phyloP scores from a whole-genome alignment of 2,329 filamentous ascomycete genomes.

The Botryotinia calthae region DNA sequence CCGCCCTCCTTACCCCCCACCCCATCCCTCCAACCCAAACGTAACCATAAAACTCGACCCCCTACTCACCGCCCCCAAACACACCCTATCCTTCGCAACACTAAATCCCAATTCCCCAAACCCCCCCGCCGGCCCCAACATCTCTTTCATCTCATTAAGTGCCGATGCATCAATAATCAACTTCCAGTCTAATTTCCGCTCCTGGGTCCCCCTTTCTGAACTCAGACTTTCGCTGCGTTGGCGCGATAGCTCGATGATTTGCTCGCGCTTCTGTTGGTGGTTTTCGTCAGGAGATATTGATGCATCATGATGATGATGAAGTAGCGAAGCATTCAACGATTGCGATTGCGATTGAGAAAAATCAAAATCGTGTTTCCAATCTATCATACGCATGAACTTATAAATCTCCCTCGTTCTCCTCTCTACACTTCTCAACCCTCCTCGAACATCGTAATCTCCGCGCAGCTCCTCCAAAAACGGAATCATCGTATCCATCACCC shows the following conservation, averaged over 20 bases:
- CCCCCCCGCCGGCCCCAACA: constrained; percentile 25
- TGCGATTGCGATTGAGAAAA: not conserved
- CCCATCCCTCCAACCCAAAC: constrained; percentile 1
- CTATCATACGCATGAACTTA: not conserved
- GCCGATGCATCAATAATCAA: constrained; percentile 23
- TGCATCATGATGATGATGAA: not conserved
- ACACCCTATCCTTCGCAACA: constrained; percentile 22
- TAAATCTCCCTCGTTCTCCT: not conserved
- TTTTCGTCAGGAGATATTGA: not conserved
- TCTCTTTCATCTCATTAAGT: constrained; percentile 28
- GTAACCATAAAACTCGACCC: constrained; percentile 23
- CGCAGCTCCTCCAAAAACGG: not conserved
- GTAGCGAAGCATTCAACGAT: not conserved
- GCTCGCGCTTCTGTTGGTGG: not conserved
- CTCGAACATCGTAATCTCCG: not conserved
- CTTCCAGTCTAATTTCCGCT: constrained; percentile 24
- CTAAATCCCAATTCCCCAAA: constrained; percentile 28
- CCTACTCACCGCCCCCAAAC: constrained; percentile 24
- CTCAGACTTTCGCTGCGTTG: constrained; percentile 8
- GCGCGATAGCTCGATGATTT: not conserved
- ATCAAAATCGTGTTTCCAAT: not conserved
- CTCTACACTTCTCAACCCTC: not conserved
- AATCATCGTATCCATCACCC: not conserved
- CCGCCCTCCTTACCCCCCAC: not conserved
- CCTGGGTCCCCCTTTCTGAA: not conserved